phyloP scores from a whole-genome alignment of 495 filamentous ascomycete species.

The Annulohypoxylon maeteangense region DNA sequence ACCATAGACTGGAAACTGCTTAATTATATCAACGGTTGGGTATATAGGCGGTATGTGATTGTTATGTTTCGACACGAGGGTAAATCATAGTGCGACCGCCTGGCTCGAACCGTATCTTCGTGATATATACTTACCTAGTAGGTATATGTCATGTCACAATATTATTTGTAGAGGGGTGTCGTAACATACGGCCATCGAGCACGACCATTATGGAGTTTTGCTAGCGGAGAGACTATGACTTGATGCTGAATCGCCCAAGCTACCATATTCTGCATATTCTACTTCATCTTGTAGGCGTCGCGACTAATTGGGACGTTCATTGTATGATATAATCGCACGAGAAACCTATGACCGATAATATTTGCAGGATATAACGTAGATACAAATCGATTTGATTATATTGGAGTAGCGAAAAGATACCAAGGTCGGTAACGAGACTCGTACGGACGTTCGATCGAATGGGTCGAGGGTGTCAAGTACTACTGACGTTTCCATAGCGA shows the following conservation, averaged over 20 bases:
- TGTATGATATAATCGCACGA: background rate
- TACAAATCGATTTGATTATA: background rate
- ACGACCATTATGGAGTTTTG: conserved; percentile 13
- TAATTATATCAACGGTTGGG: too few relatives aligned
- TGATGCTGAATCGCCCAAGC: conserved; percentile 13
- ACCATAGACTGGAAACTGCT: too few relatives aligned
- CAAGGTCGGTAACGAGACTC: background rate
- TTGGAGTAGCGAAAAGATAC: background rate
- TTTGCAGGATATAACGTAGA: too few relatives aligned
- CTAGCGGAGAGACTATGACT: conserved; percentile 6
- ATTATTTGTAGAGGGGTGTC: background rate
- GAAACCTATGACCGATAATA: background rate
- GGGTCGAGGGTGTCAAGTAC: background rate
- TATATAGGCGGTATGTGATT: too few relatives aligned
- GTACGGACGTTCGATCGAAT: background rate
- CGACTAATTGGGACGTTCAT: background rate
- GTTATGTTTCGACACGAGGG: too few relatives aligned
- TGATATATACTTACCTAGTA: too few relatives aligned
- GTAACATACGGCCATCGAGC: conserved; percentile 9
- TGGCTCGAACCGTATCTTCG: background rate
- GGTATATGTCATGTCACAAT: background rate
- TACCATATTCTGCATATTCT: background rate
- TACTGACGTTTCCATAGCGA: background rate
- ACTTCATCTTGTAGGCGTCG: conserved; percentile 8
- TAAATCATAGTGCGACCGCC: background rate